Evolutionary conservation across 352 stramenopile genomes (phyloP).

Genomic region (Pythium grandisporangium): DNA sequence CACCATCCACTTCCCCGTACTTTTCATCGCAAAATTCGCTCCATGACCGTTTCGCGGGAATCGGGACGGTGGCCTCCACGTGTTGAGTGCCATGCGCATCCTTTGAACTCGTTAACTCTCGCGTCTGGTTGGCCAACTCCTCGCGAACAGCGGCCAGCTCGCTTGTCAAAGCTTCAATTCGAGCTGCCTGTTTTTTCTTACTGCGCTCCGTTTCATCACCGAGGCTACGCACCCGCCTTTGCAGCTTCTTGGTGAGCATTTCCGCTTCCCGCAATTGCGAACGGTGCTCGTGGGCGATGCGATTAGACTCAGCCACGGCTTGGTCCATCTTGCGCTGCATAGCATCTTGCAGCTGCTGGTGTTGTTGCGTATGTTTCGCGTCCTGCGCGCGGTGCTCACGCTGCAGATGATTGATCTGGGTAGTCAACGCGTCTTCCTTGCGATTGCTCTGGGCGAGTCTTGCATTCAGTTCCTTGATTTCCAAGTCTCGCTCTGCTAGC

Average conservation of each 20-base stretch:
- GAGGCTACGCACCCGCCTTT: neutral
- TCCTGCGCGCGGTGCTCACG: slow-evolving; percentile 33
- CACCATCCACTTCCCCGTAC: neutral
- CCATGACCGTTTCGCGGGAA: too few relatives aligned
- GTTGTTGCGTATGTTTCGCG: slow-evolving; percentile 33
- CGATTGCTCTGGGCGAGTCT: slow-evolving; percentile 13
- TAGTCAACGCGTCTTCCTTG: slow-evolving; percentile 12
- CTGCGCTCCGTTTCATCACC: neutral
- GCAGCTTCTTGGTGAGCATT: slow-evolving; percentile 8
- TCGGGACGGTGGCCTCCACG: neutral
- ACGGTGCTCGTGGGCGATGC: slow-evolving; percentile 38
- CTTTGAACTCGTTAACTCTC: slow-evolving; percentile 10
- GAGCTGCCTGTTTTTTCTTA: neutral
- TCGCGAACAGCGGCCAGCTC: slow-evolving; percentile 12
- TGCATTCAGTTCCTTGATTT: slow-evolving; percentile 16
- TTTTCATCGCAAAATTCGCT: too few relatives aligned
- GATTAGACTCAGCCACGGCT: slow-evolving; percentile 44
- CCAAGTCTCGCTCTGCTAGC: slow-evolving; percentile 19
- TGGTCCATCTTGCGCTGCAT: slow-evolving; percentile 39
- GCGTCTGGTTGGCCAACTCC: slow-evolving; percentile 11
- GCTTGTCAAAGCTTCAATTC: slow-evolving; percentile 5
- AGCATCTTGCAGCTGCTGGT: slow-evolving; percentile 20
- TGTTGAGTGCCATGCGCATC: slow-evolving; percentile 8
- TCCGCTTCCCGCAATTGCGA: slow-evolving; percentile 15
- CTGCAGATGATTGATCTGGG: slow-evolving; percentile 25